phyloP scores from a whole-genome alignment of 108 stramenopile species.

The Skeletonema potamos region DNA sequence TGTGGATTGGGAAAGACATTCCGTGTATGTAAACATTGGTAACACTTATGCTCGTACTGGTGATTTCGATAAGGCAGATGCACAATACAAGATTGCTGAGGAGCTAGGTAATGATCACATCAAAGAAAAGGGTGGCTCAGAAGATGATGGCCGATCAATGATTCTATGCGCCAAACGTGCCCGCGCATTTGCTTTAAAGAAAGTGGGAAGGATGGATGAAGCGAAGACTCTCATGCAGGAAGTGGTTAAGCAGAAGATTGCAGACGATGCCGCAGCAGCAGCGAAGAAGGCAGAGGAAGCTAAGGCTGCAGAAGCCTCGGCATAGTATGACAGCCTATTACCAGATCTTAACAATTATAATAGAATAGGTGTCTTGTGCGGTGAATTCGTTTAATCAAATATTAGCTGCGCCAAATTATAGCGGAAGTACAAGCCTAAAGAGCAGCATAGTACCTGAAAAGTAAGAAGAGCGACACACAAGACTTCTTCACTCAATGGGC shows the following conservation, averaged over 20 bases:
- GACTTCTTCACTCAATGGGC: conserved; percentile 88
- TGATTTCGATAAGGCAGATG: conserved; percentile 70
- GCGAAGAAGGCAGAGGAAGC: conserved; percentile 70
- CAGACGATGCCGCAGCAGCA: conserved; percentile 63
- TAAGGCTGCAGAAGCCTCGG: conserved; percentile 24
- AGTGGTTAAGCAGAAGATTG: conserved; percentile 72
- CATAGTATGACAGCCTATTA: not conserved
- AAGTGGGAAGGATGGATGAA: conserved; percentile 73
- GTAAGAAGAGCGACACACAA: conserved; percentile 77
- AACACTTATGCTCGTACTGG: conserved; percentile 81
- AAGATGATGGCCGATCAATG: conserved; percentile 86
- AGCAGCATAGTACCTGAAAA: conserved; percentile 76
- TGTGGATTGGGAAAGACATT: conserved; percentile 88
- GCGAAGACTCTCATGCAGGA: conserved; percentile 77
- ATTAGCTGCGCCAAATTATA: conserved; percentile 74
- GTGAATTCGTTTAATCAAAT: conserved; percentile 43
- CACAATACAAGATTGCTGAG: conserved; percentile 72
- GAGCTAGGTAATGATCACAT: conserved; percentile 79
- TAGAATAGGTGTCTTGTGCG: not conserved
- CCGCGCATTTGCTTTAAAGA: conserved; percentile 82
- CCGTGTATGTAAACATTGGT: conserved; percentile 84
- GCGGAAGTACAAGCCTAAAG: conserved; percentile 67
- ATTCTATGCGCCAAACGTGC: conserved; percentile 76
- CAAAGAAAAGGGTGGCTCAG: conserved; percentile 65
- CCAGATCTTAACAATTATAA: not conserved